Evolutionary conservation across 768 basidiomycete species (phyloP), one percentile per base, ranked within the genome.

Genomic region (Russula virescens): DNA sequence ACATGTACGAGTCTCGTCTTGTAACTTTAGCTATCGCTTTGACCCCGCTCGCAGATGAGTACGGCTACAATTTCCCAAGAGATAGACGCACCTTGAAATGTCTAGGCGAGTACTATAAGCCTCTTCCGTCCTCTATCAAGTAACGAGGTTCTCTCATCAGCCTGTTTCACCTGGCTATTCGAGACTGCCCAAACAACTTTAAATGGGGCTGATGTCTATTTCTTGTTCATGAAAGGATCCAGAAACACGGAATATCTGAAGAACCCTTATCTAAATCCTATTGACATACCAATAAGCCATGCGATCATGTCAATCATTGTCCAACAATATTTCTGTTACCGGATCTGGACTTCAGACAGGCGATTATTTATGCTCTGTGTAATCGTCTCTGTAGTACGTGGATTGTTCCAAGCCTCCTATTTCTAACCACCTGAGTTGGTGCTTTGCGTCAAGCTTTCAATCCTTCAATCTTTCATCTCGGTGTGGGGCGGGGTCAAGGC

Each of bases 271-370:
- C 66, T 71, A 23, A 69, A 68, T 7, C 66, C 70, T 5, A 66
- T 72, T 31, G 72, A 72, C 56, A 69, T 68, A 5, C 72, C 73
- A 8, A 49, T 73, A 6, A 66, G 73, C 28, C 69, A 69, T n/a
- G 56, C 69, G 3, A 11, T 71, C 14, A 67, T 72, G 34, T 68
- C 69, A 23, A 55, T 74, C 60, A 48, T 66, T 13, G 68, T 73
- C 9, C 74, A 74, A 55, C 34, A 66, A n/a, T 75, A 74, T 58
- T 75, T 72, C 66, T 73, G 72, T 51, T 73, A 71, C 55, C 69
- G 73, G 18, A 73, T 75, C 23, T 70, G 68, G 65, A 56, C 64
- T 6, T 63, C 74, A 28, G 60, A 68, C 56, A 58, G 9, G 42
- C 60, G 51, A 42, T 63, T 35, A n/a, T 5, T 23, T 7, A 58